These are phyloP conservation scores for Tuber magnatum DNA, from an alignment of 495 filamentous ascomycete species.

Conservation along the genomic window DNA sequence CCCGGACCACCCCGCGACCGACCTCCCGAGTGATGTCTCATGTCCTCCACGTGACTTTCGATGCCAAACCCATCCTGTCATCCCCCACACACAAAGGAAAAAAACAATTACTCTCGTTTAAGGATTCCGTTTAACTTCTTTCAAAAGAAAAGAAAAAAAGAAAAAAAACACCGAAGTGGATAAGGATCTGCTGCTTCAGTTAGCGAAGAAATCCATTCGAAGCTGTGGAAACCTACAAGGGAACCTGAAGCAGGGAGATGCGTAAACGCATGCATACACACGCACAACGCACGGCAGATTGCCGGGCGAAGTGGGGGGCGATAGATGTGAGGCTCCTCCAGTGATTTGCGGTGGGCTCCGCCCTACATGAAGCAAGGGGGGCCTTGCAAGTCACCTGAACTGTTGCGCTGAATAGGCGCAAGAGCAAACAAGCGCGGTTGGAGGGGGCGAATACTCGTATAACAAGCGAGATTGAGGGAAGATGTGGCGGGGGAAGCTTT, in stretches of 20 bases:
- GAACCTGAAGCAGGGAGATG: neutral
- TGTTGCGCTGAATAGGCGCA: neutral
- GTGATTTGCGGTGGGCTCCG: neutral
- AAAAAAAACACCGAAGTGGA: neutral
- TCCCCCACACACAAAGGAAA: neutral
- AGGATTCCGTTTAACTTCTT: neutral
- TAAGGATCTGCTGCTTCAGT: neutral
- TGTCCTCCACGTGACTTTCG: neutral
- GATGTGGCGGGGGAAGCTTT: neutral
- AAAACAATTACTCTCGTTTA: neutral
- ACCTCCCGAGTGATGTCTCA: neutral
- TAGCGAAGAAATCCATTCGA: neutral
- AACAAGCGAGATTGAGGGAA: neutral
- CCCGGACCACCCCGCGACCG: neutral
- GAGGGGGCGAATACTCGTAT: neutral
- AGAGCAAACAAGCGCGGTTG: neutral
- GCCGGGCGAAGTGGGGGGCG: neutral
- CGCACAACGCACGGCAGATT: neutral
- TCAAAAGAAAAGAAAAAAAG: neutral
- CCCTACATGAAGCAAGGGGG: neutral
- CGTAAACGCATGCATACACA: neutral
- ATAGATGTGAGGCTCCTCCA: neutral
- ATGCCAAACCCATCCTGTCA: neutral
- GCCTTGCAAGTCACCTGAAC: neutral
- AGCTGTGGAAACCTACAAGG: neutral